Conservation (phyloP, 768 basidiomycete genomes). For the Calocera cornea region DNA sequence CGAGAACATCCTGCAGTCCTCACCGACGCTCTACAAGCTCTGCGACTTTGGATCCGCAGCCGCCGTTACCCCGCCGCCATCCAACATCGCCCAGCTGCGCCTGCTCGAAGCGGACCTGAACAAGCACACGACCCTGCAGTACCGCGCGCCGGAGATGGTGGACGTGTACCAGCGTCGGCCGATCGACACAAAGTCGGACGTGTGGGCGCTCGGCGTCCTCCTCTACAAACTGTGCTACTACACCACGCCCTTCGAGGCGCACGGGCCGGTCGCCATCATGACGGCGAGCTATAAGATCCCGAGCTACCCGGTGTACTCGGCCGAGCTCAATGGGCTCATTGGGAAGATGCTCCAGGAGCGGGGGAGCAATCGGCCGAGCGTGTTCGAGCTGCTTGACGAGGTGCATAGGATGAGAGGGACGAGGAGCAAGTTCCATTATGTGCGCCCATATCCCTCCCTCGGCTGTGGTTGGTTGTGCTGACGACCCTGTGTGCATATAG, state of each 20-base stretch:
- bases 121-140: conserved; percentile 90
- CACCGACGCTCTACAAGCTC: conserved; percentile 73
- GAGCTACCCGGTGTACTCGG: conserved; percentile 75
- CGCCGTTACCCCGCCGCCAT: conserved; percentile 55
- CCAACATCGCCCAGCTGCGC: conserved; percentile 70
- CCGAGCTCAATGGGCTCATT: conserved; percentile 68
- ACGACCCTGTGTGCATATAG: conserved; percentile 14
- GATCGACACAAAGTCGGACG: conserved; percentile 75
- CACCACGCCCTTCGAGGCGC: conserved; percentile 97
- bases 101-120: conserved; percentile 83
- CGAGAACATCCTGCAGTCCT: conserved; percentile 91
- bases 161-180: conserved; percentile 73
- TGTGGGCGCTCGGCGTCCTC: conserved; percentile 94
- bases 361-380: conserved; percentile 68
- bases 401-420: conserved; percentile 84
- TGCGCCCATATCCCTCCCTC: conserved; percentile 14
- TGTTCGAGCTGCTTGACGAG: conserved; percentile 70
- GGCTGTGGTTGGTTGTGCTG: neutral
- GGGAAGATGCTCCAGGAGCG: conserved; percentile 91
- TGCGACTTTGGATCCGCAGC: conserved; percentile 97
- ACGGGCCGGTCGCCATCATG: conserved; percentile 88
- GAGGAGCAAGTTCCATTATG: conserved; percentile 64
- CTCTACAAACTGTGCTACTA: conserved; percentile 99
- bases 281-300: conserved; percentile 93
- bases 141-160: conserved; percentile 98